Base-by-base conservation (phyloP, 1,139 yeast species). In the Scheffersomyces titani region DNA sequence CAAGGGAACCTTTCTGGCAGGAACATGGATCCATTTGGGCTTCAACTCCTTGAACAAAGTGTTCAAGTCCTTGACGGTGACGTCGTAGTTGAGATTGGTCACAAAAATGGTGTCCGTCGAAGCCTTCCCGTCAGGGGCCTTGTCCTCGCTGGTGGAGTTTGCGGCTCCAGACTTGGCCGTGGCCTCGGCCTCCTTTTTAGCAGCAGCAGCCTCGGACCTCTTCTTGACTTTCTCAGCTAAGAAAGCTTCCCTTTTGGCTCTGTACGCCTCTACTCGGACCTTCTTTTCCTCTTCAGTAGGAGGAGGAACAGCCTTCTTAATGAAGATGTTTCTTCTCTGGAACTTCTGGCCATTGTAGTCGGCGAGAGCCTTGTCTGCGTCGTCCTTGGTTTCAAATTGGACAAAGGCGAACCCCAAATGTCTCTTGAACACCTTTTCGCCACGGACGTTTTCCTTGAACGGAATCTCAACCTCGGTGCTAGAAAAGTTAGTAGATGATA, bases 1-100 rank as follows among this genome's bases (percentile, higher is more conserved):
- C 54, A 63, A 68, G 24, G 85, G 82, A 19, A 83, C 72, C 57
- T 72, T 77, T 65, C 80, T 78, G 52, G 78, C 71, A 55, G 90
- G 90, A 47, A 86, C 84, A 59, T 83, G 84, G 57, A 84, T 78
- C 86, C 85, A 83, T 61, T 74, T 73, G 19, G 88, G 86, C 56
- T 77, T 75, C 62, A 76, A 77, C 9, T 78, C 82, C 58, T 75
- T 72, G 67, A 86, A 81, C 58, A 80, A 73, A 40, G 71, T 74
- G 56, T 67, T 73, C 63, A 87, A 72, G 47, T 80, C 78, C 54
- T 78, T 76, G 47, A 76, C 74, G 55, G 77, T 79, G 19, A 78
- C 81, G 57, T 74, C 75, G 64, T 80, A 81, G 63, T 83, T 86
- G 65, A 86, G 76, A 65, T 85, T 86, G 59, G 87, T 84, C 63